Base-by-base conservation (phyloP, 352 stramenopile genomes). In the Saprolegnia diclina region DNA sequence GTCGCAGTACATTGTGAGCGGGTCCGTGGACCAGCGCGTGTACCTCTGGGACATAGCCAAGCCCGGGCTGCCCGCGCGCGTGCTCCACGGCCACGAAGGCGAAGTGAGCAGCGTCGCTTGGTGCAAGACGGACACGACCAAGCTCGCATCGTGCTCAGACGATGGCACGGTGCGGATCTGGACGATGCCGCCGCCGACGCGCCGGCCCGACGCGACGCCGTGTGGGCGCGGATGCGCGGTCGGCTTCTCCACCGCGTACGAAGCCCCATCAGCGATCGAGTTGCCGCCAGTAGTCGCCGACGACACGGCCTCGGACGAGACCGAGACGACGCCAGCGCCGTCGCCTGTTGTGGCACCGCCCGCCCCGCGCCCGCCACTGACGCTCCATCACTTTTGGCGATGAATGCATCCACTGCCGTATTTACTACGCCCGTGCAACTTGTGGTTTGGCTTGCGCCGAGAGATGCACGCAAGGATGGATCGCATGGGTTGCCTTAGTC, bases 31-130 rank as follows among this genome's bases (percentile, higher is more conserved):
- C 24, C 79, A 80, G 9, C 55, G 75, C 14, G 79, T 86, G 21
- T 90, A 85, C 56, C 40, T 91, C 48, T 91, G 83, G 83, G 76
- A 86, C 48, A 72, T 21, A 1, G 1, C 26, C 6, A 26, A 18
- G 1, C 44, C 32, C 0, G 71, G 72, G n/a, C 18, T 72, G 35
- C 83, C 83, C 16, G 64, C 62, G 11, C 57, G 79, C 1, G 83
- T 76, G n/a, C 67, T 91, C 6, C 89, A 89, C 62, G 80, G 76
- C 4, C 83, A 91, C 63, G 53, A 44, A 29, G 78, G 76, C 38
- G 83, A 91, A 71, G 82, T 89, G 19, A 91, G 89, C 63, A 81
- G 80, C 63, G 79, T 91, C 0, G 74, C 78, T 22, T 90, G 82
- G 79, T 80, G 74, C 64, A 71, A 61, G 18, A 74, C 68, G 9